Evolutionary conservation across 2,329 filamentous ascomycete genomes (phyloP), one percentile per base, ranked within the genome.

Genomic region (Colletotrichum sp.): DNA sequence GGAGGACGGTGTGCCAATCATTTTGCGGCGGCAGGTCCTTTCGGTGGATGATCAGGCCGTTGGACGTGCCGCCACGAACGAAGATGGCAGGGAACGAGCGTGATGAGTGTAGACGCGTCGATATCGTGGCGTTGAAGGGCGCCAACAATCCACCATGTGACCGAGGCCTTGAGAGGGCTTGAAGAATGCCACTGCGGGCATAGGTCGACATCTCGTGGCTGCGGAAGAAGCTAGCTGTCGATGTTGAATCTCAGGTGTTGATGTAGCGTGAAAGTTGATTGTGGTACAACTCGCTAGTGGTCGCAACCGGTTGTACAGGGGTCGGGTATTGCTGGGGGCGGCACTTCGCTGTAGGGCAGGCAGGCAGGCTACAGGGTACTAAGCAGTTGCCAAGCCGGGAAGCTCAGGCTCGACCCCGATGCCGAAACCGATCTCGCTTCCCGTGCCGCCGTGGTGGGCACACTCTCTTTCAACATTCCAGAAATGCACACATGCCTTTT

Each of bases 31-130:
- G 86, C 1, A 88, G 36, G 63, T 84, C 79, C 32, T 74, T 74
- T 16, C 83, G 80, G 43, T 82, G 80, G 59, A 88, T 80, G 34
- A 83, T 71, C 9, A 83, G 77, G 1, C 80, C 82, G 61, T 79
- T 82, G 10, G 81, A 83, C 58, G 30, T 61, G 26, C 58, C 58
- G 18, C 58, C 58, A 32, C 82, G 78, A 61, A 84, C 83, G 76
- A 87, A 87, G 73, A 84, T 81, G 4, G 86, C 86, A 16, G 85
- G 84, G 65, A 87, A 81, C 13, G 55, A 73, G 55, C 55, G 64
- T 13, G 55, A 61, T 1, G 64, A 59, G 4, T 62, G 32, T 28
- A 14, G 26, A 48, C 55, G 55, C 14, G 70, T 61, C 62, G 16
- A 61, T 32, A n/a, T 9, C 58, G 30, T 61, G 18, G 58, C 28